Evolutionary conservation across 768 basidiomycete species (phyloP), one percentile per base, ranked within the genome.

Genomic region (Tricholomella constricta): DNA sequence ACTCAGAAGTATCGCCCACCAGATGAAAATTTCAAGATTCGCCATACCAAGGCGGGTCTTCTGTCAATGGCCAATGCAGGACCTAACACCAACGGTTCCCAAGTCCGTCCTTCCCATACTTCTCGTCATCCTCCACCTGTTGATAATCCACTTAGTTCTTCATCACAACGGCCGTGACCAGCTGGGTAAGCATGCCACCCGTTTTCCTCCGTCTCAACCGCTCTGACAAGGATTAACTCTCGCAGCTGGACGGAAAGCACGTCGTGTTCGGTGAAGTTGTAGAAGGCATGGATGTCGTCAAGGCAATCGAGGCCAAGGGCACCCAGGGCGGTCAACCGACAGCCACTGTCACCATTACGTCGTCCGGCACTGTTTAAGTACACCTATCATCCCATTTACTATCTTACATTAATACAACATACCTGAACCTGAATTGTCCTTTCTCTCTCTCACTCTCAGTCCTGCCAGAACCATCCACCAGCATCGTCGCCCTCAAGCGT

Each of bases 11-110:
- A 17, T 31, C 9, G 23, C 29, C 46, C 32, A 23, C 11, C 55
- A 81, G 87, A 89, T 55, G 87, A 91, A 72, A 90, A 84, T 74
- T 91, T 91, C 69, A 66, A 74, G 51, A 66, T 81, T 52, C 77
- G 74, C 55, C 90, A 91, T 68, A 69, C 71, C 60, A 81, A 79
- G 62, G 81, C 84, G 8, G 85, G 81, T 62, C 70, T 89, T 19
- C 78, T 92, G 57, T 88, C 87, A 36, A 91, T 91, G 89, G 95
- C 95, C 34, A 97, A 91, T 61, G 90, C 92, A 31, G 92, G 93
- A 45, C 75, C 75, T 1, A 81, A 88, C 71, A 90, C 89, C 34
- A 91, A 90, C 53, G 89, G 91, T 31, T 91, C 89, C 12, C 90
- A 90, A 68, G 81, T 84, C 47, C 49, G 73, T 59, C 1, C 23